Evolutionary conservation across 805 yeast species (phyloP), one percentile per base, ranked within the genome.

Genomic region (Pichia thaimueangensis): DNA sequence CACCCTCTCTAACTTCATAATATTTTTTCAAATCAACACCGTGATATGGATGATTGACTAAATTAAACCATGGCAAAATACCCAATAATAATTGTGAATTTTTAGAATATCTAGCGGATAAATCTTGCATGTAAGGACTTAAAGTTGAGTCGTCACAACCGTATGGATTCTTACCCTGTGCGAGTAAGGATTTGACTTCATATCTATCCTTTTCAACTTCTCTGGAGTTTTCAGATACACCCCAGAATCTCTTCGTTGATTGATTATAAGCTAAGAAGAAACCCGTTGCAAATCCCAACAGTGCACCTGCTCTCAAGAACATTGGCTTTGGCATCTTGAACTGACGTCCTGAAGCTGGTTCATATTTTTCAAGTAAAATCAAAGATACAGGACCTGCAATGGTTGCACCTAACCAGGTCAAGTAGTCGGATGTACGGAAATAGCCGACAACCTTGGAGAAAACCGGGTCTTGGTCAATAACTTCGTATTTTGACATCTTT

Each of bases 21-120:
- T 79, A 82, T 56, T 70, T 78, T 56, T 70, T 69, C 46, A 82
- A 67, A 56, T 80, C 82, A 45, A 84, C 78, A 21, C 91, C 93
- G 62, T 86, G 95, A 67, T 78, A 80, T 52, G 85, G 87, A 63
- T 86, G 95, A 59, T 78, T 66, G 36, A 79, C 87, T 48, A 83
- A 67, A 65, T 86, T 86, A 70, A 86, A 85, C 86, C 87, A 80
- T 20, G 95, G 95, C 54, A 86, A 61, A 47, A 83, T 57, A 43
- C 78, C 74, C 53, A 80, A 58, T 42, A 70, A 65, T 44, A 76
- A 61, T 56, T 76, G 78, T 7, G 94, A 77, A 57, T 78, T 78
- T 52, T 80, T 82, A 20, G 93, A 81, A 70, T 83, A 82, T 67
- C 87, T 74, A 54, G 83, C 77, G 46, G 95, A 78, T 49, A 82